Evolutionary conservation across 2,329 filamentous ascomycete genomes (phyloP).

Genomic region (Fonsecaea multimorphosa): DNA sequence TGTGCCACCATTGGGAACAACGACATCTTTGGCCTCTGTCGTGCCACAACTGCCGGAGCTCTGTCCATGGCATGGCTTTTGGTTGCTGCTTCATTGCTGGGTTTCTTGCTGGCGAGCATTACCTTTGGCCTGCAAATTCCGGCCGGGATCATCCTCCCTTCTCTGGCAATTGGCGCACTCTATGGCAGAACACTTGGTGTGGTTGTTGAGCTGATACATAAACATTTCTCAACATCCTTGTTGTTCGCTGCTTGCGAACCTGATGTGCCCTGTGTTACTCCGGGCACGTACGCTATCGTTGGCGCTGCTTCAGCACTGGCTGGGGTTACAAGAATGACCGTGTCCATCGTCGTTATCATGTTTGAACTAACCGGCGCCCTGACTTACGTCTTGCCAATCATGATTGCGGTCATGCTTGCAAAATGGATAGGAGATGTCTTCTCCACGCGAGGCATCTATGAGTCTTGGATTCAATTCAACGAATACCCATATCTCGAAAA

Average conservation of each 20-base stretch:
- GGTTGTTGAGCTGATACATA: constrained; percentile 85
- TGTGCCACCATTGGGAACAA: constrained; percentile 76
- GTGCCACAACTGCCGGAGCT: constrained; percentile 76
- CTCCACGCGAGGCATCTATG: constrained; percentile 91
- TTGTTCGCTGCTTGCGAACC: constrained; percentile 81
- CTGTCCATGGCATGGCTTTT: constrained; percentile 82
- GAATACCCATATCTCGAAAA: constrained; percentile 96
- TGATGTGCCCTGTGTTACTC: constrained; percentile 85
- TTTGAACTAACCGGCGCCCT: constrained; percentile 97
- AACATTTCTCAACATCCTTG: constrained; percentile 75
- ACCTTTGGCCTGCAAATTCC: constrained; percentile 96
- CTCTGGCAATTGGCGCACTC: constrained; percentile 92
- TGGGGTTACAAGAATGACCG: constrained; percentile 93
- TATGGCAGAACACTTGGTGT: constrained; percentile 89
- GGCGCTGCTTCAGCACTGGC: constrained; percentile 93
- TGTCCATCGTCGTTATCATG: constrained; percentile 99
- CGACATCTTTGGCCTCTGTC: constrained; percentile 89
- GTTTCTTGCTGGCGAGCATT: constrained; percentile 81
- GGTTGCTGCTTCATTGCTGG: constrained; percentile 79
- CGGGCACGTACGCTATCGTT: constrained; percentile 94
- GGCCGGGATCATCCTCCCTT: constrained; percentile 92
- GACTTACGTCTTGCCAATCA: constrained; percentile 96
- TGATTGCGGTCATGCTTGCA: constrained; percentile 97
- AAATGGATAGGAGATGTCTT: constrained; percentile 99
- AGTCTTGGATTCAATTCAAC: constrained; percentile 96